Percentiles rank a stretch among this genome's conserved stretches.
These are phyloP conservation scores for Populus pruinosa DNA, from an alignment of 345 rosid species.

Conservation along the genomic window DNA sequence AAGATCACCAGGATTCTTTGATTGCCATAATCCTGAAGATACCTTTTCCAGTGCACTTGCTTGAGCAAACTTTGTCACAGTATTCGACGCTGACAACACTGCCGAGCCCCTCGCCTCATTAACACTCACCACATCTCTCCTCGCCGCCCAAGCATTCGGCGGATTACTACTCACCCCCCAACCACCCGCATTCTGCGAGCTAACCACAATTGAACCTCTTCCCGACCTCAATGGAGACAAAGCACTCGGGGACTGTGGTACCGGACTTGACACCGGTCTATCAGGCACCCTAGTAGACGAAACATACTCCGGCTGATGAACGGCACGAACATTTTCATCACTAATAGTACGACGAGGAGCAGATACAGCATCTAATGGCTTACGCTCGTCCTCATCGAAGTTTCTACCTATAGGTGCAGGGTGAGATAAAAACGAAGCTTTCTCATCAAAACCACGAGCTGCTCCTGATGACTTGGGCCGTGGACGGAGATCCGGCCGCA, in stretches of 20 bases:
- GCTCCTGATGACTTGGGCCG: conserved; percentile 27
- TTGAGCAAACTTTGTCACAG: conserved; percentile 22
- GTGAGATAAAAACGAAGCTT: conserved; percentile 18
- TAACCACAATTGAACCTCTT: no score
- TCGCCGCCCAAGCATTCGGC: conserved; percentile 21
- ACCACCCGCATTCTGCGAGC: no score
- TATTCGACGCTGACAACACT: neutral
- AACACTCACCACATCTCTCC: conserved; percentile 7
- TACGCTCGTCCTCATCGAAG: conserved; percentile 31
- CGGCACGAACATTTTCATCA: conserved; percentile 4
- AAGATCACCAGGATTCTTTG: conserved; percentile 20
- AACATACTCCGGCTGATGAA: conserved; percentile 4
- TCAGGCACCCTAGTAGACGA: conserved; percentile 13
- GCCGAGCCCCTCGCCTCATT: conserved; percentile 4
- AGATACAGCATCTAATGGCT: conserved; percentile 13
- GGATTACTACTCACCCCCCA: conserved; percentile 7
- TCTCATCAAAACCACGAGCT: conserved; percentile 16
- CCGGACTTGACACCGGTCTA: conserved; percentile 11
- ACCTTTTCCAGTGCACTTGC: conserved; percentile 32
- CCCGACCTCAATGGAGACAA: no score
- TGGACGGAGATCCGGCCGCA: conserved; percentile 20
- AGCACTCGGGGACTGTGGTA: neutral
- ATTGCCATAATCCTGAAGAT: conserved; percentile 27
- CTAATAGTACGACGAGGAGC: conserved; percentile 6
- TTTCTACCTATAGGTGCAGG: conserved; percentile 19